A percentile compares a stretch with the other conserved stretches of the same genome.
Conservation (phyloP, 2,329 filamentous ascomycete species). For the Hysterium pulicare region DNA sequence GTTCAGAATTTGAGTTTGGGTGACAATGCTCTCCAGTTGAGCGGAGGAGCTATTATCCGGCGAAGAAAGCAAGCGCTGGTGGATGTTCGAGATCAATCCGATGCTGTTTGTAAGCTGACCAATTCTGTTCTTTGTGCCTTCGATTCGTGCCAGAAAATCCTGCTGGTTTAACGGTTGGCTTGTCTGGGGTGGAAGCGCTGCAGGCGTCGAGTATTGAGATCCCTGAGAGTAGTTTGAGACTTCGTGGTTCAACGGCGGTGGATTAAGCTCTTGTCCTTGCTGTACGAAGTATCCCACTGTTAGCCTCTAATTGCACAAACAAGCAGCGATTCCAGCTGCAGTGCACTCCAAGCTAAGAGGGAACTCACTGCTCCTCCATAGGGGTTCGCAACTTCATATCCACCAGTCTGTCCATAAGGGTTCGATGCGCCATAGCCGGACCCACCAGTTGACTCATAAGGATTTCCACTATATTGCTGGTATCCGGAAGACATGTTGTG, state of each 20-base stretch:
- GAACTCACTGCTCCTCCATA: conserved; percentile 12
- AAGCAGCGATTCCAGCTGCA: conserved; percentile 16
- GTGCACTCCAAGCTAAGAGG: conserved; percentile 23
- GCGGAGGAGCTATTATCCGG: conserved; percentile 53
- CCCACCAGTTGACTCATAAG: conserved; percentile 56
- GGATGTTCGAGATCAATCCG: conserved; percentile 63
- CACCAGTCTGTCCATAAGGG: conserved; percentile 26
- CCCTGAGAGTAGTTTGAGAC: conserved; percentile 38
- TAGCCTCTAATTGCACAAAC: conserved; percentile 14
- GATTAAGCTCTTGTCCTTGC: conserved; percentile 22
- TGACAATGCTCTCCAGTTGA: conserved; percentile 64
- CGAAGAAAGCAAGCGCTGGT: conserved; percentile 68
- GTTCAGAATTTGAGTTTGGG: conserved; percentile 69
- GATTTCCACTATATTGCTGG: conserved; percentile 57
- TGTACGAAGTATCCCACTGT: conserved; percentile 22
- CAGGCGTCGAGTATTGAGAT: conserved; percentile 32
- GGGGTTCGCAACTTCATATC: conserved; percentile 21
- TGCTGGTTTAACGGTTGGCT: conserved; percentile 58
- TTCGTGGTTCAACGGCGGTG: conserved; percentile 30
- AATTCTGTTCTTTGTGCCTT: conserved; percentile 66
- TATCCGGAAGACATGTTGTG: conserved; percentile 39
- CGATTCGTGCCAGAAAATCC: conserved; percentile 67
- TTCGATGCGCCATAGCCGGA: conserved; percentile 25
- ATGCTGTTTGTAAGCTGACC: conserved; percentile 64
- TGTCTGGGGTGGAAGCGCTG: conserved; percentile 24